Conservation (phyloP, 2,329 filamentous ascomycete genomes). For the Capronia coronata region DNA sequence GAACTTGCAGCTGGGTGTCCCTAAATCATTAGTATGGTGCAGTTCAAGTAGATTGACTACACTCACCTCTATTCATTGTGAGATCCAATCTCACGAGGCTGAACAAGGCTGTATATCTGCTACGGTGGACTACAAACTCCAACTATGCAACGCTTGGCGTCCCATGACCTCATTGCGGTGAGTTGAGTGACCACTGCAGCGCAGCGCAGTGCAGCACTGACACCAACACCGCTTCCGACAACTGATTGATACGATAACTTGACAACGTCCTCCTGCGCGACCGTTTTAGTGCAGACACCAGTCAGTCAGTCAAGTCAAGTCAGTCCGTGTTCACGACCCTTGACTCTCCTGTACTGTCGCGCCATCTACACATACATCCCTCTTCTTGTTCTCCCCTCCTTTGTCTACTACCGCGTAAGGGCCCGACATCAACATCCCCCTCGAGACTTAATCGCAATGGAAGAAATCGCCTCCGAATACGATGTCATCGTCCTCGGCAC, state of each 20-base stretch:
- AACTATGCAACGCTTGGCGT: not conserved
- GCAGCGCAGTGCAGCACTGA: not conserved
- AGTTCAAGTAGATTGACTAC: too few relatives aligned
- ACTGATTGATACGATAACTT: too few relatives aligned
- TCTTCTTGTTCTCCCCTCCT: too few relatives aligned
- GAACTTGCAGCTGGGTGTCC: too few relatives aligned
- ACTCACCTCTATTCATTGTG: too few relatives aligned
- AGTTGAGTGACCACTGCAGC: too few relatives aligned
- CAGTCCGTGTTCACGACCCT: slow-evolving; percentile 17
- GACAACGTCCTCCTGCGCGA: not conserved
- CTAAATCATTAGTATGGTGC: too few relatives aligned
- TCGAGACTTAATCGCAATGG: too few relatives aligned
- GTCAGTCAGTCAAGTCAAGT: too few relatives aligned
- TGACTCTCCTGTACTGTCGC: not conserved
- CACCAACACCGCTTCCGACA: not conserved
- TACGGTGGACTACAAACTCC: not conserved
- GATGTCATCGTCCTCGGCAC: slow-evolving; percentile 98
- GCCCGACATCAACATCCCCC: too few relatives aligned
- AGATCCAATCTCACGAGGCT: too few relatives aligned
- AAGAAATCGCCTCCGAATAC: slow-evolving; percentile 97
- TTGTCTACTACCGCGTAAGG: too few relatives aligned
- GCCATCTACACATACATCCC: not conserved
- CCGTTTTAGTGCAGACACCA: not conserved
- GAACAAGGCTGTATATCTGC: not conserved
- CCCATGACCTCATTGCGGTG: not conserved